Conservation (phyloP, 129 eudicot genomes). For the Heracleum sosnowskyi region DNA sequence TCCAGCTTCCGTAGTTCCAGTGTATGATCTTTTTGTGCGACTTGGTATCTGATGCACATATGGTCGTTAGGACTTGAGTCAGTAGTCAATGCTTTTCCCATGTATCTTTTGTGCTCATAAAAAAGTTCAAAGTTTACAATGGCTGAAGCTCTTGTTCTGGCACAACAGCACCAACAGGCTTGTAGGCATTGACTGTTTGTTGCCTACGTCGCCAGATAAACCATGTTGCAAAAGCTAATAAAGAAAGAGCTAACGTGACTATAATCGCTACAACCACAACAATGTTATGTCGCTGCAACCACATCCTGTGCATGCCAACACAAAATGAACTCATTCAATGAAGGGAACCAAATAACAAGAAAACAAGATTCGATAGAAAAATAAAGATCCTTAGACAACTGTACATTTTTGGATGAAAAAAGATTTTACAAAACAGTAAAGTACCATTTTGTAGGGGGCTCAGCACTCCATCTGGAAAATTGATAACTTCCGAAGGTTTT, state of each 20-base stretch:
- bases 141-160: constrained; percentile 98
- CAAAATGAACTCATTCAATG: neutral
- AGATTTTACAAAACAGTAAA: neutral
- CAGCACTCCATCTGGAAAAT: constrained; percentile 49
- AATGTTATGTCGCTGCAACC: constrained; percentile 60
- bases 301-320: constrained; percentile 43
- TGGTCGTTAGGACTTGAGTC: constrained; percentile 16
- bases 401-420: neutral
- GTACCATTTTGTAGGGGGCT: constrained; percentile 60
- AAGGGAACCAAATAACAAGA: neutral
- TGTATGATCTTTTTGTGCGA: constrained; percentile 18
- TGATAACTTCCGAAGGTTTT: constrained; percentile 59
- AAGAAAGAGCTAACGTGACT: constrained; percentile 29
- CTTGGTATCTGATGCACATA: constrained; percentile 14
- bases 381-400: neutral
- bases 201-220: constrained; percentile 55
- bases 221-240: constrained; percentile 61
- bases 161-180: constrained; percentile 62
- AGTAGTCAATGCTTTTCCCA: neutral
- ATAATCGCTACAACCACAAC: constrained; percentile 27
- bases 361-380: neutral
- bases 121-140: constrained; percentile 22
- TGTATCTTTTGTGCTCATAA: neutral
- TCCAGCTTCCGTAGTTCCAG: neutral
- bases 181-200: constrained; percentile 49